Percentiles rank a stretch among this genome's conserved stretches.
Evolutionary conservation across 805 yeast genomes (phyloP).

Genomic region (Nakazawaea wickerhamii): DNA sequence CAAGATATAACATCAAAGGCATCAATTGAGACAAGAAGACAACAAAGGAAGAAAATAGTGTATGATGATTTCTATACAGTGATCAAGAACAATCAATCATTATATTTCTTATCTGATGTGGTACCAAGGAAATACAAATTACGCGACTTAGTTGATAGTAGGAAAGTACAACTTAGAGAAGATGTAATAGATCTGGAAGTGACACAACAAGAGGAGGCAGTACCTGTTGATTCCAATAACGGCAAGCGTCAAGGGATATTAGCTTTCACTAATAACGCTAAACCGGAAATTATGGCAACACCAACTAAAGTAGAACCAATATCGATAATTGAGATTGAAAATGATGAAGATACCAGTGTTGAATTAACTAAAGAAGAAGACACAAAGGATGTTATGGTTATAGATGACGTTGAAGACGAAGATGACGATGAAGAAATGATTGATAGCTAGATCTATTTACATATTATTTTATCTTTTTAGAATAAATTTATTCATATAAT

Average conservation of each 20-base stretch:
- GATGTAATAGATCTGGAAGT: background rate
- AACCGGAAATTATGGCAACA: background rate
- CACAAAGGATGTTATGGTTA: background rate
- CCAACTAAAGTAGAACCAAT: background rate
- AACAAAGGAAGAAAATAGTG: conserved; percentile 61
- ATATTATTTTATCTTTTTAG: background rate
- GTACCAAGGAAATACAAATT: conserved; percentile 59
- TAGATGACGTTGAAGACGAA: conserved; percentile 7
- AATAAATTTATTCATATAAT: background rate
- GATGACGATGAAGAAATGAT: conserved; percentile 14
- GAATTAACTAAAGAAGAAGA: background rate
- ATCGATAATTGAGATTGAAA: background rate
- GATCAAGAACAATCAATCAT: conserved; percentile 51
- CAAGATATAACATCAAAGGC: conserved; percentile 72
- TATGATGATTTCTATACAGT: conserved; percentile 68
- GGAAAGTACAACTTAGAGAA: conserved; percentile 28
- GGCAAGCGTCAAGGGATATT: conserved; percentile 9
- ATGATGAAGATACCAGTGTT: background rate
- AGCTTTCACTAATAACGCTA: conserved; percentile 8
- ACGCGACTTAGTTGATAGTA: conserved; percentile 40
- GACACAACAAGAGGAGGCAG: background rate
- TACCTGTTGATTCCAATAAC: background rate
- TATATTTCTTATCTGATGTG: conserved; percentile 58
- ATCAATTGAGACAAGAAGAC: conserved; percentile 53
- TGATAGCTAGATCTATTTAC: conserved; percentile 3